Evolutionary conservation across 352 stramenopile genomes (phyloP).

Genomic region (Globisporangium paroecandrum): DNA sequence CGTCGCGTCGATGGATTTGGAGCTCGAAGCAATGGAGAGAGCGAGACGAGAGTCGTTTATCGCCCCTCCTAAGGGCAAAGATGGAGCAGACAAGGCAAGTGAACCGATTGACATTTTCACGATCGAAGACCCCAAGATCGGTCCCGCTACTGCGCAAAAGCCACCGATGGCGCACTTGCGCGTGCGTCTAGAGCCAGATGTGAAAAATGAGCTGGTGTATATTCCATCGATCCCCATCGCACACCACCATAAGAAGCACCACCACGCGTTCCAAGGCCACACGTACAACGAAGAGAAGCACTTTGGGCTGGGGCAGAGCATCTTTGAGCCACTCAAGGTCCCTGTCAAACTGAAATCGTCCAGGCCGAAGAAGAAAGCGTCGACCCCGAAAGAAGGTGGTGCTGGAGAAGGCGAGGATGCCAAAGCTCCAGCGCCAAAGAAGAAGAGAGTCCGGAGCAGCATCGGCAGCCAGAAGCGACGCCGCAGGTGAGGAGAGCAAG

Average conservation of each 20-base stretch:
- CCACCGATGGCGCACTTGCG: conserved; percentile 14
- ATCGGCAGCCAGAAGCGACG: conserved; percentile 47
- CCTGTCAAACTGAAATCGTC: conserved; percentile 35
- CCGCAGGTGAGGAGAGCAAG: conserved; percentile 22
- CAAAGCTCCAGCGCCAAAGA: conserved; percentile 8
- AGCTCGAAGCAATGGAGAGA: conserved; percentile 34
- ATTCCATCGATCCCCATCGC: conserved; percentile 62
- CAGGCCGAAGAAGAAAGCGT: conserved; percentile 30
- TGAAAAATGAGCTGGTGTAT: conserved; percentile 32
- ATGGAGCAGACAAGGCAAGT: not conserved
- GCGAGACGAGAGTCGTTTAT: conserved; percentile 5
- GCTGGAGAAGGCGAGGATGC: not conserved
- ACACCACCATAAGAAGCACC: conserved; percentile 47
- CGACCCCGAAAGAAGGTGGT: not conserved
- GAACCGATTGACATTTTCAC: conserved; percentile 51
- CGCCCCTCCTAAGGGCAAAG: not conserved
- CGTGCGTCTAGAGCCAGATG: conserved; percentile 2
- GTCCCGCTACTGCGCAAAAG: conserved; percentile 7
- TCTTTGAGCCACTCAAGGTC: conserved; percentile 67
- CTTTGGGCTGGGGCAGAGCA: conserved; percentile 64
- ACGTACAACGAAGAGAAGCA: conserved; percentile 65
- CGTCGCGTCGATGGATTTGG: conserved; percentile 28
- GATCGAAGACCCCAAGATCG: conserved; percentile 10
- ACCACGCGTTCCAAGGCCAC: conserved; percentile 36
- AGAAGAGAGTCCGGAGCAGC: conserved; percentile 27